phyloP scores from a whole-genome alignment of 2,329 filamentous ascomycete species.

The Alternaria angustiovoidea region DNA sequence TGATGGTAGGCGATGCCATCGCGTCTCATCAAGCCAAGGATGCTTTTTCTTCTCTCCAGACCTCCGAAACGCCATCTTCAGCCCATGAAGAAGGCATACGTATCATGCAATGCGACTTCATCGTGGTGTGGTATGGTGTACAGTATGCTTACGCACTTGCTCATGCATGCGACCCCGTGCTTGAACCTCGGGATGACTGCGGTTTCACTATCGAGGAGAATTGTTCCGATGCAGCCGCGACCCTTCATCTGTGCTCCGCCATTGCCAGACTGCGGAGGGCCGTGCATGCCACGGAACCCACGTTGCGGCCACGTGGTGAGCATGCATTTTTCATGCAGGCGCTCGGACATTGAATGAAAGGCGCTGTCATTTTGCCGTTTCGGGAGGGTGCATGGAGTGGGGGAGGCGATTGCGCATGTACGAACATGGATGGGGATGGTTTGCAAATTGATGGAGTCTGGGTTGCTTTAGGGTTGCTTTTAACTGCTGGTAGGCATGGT shows the following conservation, averaged over 20 bases:
- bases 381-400: neutral
- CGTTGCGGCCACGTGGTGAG: constrained; percentile 15
- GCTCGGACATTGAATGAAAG: constrained; percentile 8
- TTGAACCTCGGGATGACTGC: neutral
- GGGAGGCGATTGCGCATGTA: constrained; percentile 1
- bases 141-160: neutral
- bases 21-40: neutral
- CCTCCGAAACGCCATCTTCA: neutral
- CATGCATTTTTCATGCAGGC: constrained; percentile 17
- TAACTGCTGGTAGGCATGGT: neutral
- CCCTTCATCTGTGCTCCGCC: neutral
- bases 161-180: neutral
- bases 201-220: constrained; percentile 7
- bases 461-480: neutral
- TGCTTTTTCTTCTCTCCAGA: neutral
- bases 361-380: constrained; percentile 4
- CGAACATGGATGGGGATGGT: neutral
- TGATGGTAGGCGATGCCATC: neutral
- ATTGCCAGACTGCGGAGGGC: constrained; percentile 1
- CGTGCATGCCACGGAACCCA: constrained; percentile 9
- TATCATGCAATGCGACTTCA: neutral
- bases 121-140: neutral
- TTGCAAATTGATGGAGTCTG: neutral
- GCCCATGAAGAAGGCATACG: neutral
- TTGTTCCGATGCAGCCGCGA: constrained; percentile 1